These are phyloP conservation scores for Kernera saxatilis DNA, from an alignment of 345 rosid genomes.

Conservation along the genomic window DNA sequence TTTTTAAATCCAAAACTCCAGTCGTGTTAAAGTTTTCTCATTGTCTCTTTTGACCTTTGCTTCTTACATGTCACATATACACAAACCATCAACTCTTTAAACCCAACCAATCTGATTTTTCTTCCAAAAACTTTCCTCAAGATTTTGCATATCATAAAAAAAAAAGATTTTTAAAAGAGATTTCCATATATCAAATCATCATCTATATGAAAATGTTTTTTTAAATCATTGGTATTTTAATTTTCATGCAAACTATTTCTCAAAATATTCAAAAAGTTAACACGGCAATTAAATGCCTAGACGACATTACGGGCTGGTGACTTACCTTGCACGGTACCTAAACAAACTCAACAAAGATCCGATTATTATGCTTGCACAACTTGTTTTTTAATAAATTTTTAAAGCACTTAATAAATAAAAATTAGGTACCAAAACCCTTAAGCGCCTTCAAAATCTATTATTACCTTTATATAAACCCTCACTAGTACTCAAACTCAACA, in stretches of 20 bases:
- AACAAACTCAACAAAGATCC: slow-evolving; percentile 31
- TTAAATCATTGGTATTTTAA: neutral
- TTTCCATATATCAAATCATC: neutral
- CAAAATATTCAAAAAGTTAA: neutral
- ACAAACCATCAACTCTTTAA: neutral
- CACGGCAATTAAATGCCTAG: neutral
- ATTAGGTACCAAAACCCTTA: neutral
- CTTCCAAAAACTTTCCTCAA: neutral
- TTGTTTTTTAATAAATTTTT: neutral
- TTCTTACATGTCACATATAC: neutral
- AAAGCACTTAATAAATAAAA: neutral
- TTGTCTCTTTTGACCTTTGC: slow-evolving; percentile 5
- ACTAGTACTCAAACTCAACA: slow-evolving; percentile 11
- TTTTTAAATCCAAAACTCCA: neutral
- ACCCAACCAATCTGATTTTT: neutral
- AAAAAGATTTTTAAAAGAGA: neutral
- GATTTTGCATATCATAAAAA: neutral
- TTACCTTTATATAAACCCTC: slow-evolving; percentile 13
- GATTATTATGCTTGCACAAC: slow-evolving; percentile 21
- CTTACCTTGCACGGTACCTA: slow-evolving; percentile 28
- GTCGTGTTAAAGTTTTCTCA: neutral
- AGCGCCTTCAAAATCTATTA: neutral
- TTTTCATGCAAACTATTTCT: neutral
- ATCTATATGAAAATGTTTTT: neutral
- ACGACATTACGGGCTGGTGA: slow-evolving; percentile 23